A percentile compares a stretch with the other conserved stretches of the same genome.
phyloP scores from a whole-genome alignment of 2,329 filamentous ascomycete genomes.

The Neonectria faginata region DNA sequence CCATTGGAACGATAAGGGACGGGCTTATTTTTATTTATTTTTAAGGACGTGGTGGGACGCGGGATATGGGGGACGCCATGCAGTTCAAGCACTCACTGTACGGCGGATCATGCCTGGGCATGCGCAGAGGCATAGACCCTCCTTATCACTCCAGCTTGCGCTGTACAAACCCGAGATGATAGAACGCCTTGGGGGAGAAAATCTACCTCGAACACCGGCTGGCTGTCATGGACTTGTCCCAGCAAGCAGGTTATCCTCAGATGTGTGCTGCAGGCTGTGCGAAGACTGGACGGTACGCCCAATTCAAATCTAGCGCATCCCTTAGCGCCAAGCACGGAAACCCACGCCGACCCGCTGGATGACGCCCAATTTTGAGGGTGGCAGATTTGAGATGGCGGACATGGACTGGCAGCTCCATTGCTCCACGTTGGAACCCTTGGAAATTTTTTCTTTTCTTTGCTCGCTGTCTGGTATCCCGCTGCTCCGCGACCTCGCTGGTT shows the following conservation, averaged over 20 bases:
- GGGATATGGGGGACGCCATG: constrained; percentile 9
- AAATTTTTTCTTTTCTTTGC: constrained; percentile 20
- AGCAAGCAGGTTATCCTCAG: neutral
- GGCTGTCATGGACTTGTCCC: neutral
- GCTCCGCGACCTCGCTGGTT: neutral
- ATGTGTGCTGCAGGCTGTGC: neutral
- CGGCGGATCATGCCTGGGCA: neutral
- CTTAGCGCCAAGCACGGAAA: constrained; percentile 21
- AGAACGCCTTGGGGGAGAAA: neutral
- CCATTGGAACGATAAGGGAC: constrained; percentile 12
- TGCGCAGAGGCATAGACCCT: neutral
- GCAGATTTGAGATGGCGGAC: constrained; percentile 35
- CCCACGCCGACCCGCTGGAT: constrained; percentile 34
- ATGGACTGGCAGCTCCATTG: constrained; percentile 30
- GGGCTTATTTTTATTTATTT: too few species aligned
- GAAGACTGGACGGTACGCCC: constrained; percentile 13
- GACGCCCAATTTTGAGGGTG: constrained; percentile 37
- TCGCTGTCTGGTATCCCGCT: constrained; percentile 19
- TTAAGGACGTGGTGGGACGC: constrained; percentile 11
- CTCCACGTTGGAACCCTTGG: constrained; percentile 27
- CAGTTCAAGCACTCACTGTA: neutral
- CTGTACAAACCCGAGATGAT: too few species aligned
- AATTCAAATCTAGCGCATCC: constrained; percentile 37
- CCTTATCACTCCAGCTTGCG: too few species aligned
- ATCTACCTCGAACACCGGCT: too few species aligned